Conservation (phyloP, 371 early-diverging fungal species). For the Dichotomocladium elegans region DNA sequence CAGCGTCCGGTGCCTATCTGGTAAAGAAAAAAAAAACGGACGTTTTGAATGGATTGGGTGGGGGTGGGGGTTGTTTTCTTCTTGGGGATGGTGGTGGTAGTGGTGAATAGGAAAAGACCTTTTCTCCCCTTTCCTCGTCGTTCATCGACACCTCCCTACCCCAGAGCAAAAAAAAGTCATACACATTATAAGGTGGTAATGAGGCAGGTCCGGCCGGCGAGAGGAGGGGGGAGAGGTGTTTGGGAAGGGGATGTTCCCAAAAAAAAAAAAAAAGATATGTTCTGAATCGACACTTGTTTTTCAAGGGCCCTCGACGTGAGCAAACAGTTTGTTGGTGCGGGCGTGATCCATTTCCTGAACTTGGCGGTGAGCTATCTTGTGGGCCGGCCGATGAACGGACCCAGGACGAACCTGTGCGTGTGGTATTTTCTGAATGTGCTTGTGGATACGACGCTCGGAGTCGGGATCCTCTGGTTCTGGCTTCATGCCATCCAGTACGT, state of each 20-base stretch:
- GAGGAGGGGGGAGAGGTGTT: too few relatives aligned
- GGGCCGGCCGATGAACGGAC: constrained; percentile 41
- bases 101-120: too few relatives aligned
- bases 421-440: constrained; percentile 69
- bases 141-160: too few relatives aligned
- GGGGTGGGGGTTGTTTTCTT: not conserved
- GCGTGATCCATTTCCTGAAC: constrained; percentile 57
- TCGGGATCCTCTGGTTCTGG: constrained; percentile 52
- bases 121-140: not conserved
- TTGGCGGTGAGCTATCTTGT: constrained; percentile 51
- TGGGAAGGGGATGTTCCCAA: not conserved
- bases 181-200: too few relatives aligned
- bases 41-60: too few relatives aligned
- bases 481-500: constrained; percentile 30
- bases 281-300: not conserved
- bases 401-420: constrained; percentile 56
- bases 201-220: not conserved
- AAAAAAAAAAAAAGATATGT: not conserved
- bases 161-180: too few relatives aligned
- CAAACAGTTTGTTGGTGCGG: constrained; percentile 61
- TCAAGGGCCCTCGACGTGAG: constrained; percentile 64
- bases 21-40: constrained; percentile 24
- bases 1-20: constrained; percentile 61
- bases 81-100: too few relatives aligned
- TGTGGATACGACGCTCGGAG: constrained; percentile 62